A percentile compares a stretch with the other conserved stretches of the same genome.
Evolutionary conservation across 371 early-diverging fungal species (phyloP).

Genomic region (Apophysomyces variabilis): DNA sequence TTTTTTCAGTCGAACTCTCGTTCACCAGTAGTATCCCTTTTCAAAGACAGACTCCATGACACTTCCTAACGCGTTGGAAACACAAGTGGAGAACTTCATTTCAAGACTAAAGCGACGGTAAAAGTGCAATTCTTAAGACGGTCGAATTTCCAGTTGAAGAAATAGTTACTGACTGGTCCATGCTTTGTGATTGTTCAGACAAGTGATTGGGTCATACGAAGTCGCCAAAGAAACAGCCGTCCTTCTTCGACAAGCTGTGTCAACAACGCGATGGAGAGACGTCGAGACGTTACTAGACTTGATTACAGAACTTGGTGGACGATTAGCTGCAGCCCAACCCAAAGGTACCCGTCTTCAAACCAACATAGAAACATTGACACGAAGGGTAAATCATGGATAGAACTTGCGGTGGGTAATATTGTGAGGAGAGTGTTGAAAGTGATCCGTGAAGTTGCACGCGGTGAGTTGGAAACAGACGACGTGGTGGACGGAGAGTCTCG

Average conservation of each 20-base stretch:
- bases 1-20: neutral
- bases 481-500: conserved; percentile 21
- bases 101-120: conserved; percentile 65
- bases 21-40: neutral
- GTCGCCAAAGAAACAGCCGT: conserved; percentile 83
- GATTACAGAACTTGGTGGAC: conserved; percentile 71
- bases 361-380: neutral
- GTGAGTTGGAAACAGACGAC: conserved; percentile 43
- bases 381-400: conserved; percentile 36
- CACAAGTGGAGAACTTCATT: conserved; percentile 55
- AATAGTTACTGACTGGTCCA: conserved; percentile 1
- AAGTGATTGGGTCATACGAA: conserved; percentile 75
- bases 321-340: conserved; percentile 83
- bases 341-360: conserved; percentile 51
- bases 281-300: conserved; percentile 61
- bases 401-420: conserved; percentile 88
- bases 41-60: conserved; percentile 21
- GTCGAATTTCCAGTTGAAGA: no score
- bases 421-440: conserved; percentile 83
- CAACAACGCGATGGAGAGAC: conserved; percentile 75
- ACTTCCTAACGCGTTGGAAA: conserved; percentile 42
- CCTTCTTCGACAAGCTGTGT: conserved; percentile 80
- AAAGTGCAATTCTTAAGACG: neutral
- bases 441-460: conserved; percentile 76
- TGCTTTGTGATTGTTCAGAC: conserved; percentile 47